Base-by-base conservation (phyloP, 805 yeast species). In the Aciculoconidium aculeatum region DNA sequence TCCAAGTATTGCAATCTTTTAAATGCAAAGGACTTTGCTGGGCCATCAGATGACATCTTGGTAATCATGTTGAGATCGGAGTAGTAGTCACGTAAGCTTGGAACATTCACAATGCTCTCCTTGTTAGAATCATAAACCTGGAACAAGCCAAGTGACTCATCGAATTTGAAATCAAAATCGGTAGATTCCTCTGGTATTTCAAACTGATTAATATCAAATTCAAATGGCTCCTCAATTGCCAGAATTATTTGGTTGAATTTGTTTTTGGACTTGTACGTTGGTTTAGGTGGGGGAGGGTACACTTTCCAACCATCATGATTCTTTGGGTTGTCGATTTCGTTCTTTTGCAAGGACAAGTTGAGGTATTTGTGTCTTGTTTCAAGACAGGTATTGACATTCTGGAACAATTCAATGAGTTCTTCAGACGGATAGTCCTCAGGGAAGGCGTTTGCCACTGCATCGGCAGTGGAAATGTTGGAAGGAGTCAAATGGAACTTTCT, bases 1-100 rank as follows among this genome's bases (percentile, higher is more conserved):
- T 92, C 98, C 31, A 92, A 66, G 51, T 86, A 94, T 60, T 90
- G 94, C 44, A 92, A 65, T 47, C 98, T 73, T 53, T 90, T 78
- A 58, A 86, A 92, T 0, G 98, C 96, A 67, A 92, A 92, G 10
- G 95, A 83, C 58, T 92, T 92, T 10, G 94, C 76, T 4, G 99
- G 98, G 0, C 99, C 99, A 57, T 88, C 96, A 4, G 92, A 78
- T 6, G 95, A 80, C 27, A 85, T 70, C 8, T 70, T 57, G n/a
- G 75, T 70, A 41, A 92, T 72, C 34, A 67, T 72, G 30, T 82
- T 92, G 45, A 87, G 58, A 54, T 90, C 98, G 41, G 74, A 58
- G 55, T 85, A 94, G 56, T 82, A 92, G 28, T 92, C 96, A 31
- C 75, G 72, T 36, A 92, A 65, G 1, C 84, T 67, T n/a, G 98